Conservation (phyloP, 1,284 basidiomycete species). For the Melanopsichium pennsylvanicum region DNA sequence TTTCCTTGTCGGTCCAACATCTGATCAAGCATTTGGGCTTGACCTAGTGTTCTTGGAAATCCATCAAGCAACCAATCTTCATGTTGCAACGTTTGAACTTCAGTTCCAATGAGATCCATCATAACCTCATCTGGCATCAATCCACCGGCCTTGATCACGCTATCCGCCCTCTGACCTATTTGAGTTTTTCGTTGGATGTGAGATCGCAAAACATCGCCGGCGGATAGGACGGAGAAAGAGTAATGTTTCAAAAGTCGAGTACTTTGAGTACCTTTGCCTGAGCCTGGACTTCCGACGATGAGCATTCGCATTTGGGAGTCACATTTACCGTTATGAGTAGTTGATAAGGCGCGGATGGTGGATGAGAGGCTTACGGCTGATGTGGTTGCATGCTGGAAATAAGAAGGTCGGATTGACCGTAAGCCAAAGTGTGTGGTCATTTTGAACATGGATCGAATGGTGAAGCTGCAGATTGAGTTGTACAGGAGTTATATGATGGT, state of each 20-base stretch:
- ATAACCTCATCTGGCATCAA: slow-evolving; percentile 64
- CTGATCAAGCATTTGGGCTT: slow-evolving; percentile 82
- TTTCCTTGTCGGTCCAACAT: slow-evolving; percentile 44
- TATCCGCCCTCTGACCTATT: slow-evolving; percentile 47
- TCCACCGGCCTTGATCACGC: slow-evolving; percentile 54
- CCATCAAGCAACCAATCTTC: slow-evolving; percentile 93
- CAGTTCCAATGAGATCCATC: slow-evolving; percentile 57
- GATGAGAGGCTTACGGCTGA: too few relatives aligned
- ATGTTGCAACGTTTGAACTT: slow-evolving; percentile 25
- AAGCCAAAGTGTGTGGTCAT: too few relatives aligned
- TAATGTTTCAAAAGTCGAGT: slow-evolving; percentile 46
- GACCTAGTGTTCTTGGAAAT: slow-evolving; percentile 89
- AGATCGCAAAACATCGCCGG: slow-evolving; percentile 60
- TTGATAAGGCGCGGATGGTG: slow-evolving; percentile 6
- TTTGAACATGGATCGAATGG: too few relatives aligned
- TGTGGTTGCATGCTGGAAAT: too few relatives aligned
- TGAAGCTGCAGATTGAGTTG: too few relatives aligned
- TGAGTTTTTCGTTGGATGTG: slow-evolving; percentile 52
- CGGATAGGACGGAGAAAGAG: slow-evolving; percentile 44
- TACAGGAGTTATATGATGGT: too few relatives aligned
- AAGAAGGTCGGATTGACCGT: too few relatives aligned
- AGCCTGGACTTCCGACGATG: slow-evolving; percentile 61
- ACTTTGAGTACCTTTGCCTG: slow-evolving; percentile 63
- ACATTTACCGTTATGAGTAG: background rate
- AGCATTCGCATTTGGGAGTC: slow-evolving; percentile 57